Conservation (phyloP, 495 filamentous ascomycete genomes). For the Hypoxylon lienhwacheense region DNA sequence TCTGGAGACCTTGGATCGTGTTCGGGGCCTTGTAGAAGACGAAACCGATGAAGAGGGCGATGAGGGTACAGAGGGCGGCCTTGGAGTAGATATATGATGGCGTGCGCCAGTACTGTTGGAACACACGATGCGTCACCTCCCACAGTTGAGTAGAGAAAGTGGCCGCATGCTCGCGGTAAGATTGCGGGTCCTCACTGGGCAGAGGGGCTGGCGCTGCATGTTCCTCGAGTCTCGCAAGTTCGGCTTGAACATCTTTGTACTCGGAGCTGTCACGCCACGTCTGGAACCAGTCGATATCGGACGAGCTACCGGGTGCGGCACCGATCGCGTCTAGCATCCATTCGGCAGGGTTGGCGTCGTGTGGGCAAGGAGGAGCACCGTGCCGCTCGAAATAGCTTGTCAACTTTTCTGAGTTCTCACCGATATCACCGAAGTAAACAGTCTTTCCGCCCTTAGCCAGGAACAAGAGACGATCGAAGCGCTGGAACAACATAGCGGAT, state of each 20-base stretch:
- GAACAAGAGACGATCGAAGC: conserved; percentile 88
- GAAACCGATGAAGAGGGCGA: conserved; percentile 82
- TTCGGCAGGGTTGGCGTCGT: conserved; percentile 86
- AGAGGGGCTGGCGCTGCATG: conserved; percentile 54
- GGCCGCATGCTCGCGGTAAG: conserved; percentile 60
- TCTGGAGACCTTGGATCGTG: conserved; percentile 76
- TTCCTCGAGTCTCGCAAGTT: conserved; percentile 70
- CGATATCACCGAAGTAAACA: conserved; percentile 91
- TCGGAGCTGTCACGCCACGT: conserved; percentile 79
- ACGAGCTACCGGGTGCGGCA: conserved; percentile 77
- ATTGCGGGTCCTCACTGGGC: conserved; percentile 36
- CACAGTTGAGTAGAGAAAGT: conserved; percentile 57
- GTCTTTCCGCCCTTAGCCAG: conserved; percentile 77
- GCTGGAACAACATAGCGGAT: conserved; percentile 84
- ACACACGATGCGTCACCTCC: conserved; percentile 64
- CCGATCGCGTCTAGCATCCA: conserved; percentile 97
- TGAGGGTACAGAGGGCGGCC: conserved; percentile 56
- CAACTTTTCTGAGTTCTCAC: conserved; percentile 72
- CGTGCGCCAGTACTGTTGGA: conserved; percentile 88
- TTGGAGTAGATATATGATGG: conserved; percentile 84
- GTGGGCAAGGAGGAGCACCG: conserved; percentile 71
- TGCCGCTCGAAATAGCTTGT: conserved; percentile 80
- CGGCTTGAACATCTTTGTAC: conserved; percentile 63
- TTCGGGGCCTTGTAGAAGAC: conserved; percentile 76
- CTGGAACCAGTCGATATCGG: conserved; percentile 78